A percentile compares a stretch with the other conserved stretches of the same genome.
Conservation (phyloP, 2,329 filamentous ascomycete genomes). For the Pseudogymnoascus sp. region DNA sequence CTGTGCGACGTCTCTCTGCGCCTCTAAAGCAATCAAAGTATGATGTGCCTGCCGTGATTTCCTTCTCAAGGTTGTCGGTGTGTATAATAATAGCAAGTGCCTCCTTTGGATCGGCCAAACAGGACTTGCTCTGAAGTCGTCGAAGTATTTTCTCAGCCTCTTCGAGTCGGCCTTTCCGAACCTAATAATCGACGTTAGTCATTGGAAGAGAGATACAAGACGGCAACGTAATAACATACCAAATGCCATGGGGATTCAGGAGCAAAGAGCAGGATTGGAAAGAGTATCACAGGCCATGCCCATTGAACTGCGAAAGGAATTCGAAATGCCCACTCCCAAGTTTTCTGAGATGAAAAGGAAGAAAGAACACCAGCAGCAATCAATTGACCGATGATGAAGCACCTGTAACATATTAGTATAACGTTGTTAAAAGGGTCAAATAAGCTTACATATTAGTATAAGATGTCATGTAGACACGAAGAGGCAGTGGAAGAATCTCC, state of each 20-base stretch:
- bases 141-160: constrained; percentile 39
- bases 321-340: constrained; percentile 41
- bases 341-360: constrained; percentile 33
- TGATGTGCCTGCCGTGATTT: constrained; percentile 35
- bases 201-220: too few relatives aligned
- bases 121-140: constrained; percentile 27
- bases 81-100: constrained; percentile 45
- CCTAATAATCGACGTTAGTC: too few relatives aligned
- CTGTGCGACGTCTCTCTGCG: constrained; percentile 42
- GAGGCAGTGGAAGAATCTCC: constrained; percentile 38
- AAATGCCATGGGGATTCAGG: constrained; percentile 45
- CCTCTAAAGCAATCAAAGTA: constrained; percentile 45
- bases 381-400: constrained; percentile 44
- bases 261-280: constrained; percentile 38
- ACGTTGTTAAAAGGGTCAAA: too few relatives aligned
- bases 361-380: constrained; percentile 42
- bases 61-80: constrained; percentile 48
- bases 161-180: constrained; percentile 36
- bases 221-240: constrained; percentile 16
- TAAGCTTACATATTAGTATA: constrained; percentile 35
- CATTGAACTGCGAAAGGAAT: constrained; percentile 42
- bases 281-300: constrained; percentile 42
- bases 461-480: constrained; percentile 40
- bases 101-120: constrained; percentile 16
- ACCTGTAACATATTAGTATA: constrained; percentile 20